Percentiles rank a stretch among this genome's conserved stretches.
Conservation (phyloP, 2,329 filamentous ascomycete species). For the Metarhizium guizhouense region DNA sequence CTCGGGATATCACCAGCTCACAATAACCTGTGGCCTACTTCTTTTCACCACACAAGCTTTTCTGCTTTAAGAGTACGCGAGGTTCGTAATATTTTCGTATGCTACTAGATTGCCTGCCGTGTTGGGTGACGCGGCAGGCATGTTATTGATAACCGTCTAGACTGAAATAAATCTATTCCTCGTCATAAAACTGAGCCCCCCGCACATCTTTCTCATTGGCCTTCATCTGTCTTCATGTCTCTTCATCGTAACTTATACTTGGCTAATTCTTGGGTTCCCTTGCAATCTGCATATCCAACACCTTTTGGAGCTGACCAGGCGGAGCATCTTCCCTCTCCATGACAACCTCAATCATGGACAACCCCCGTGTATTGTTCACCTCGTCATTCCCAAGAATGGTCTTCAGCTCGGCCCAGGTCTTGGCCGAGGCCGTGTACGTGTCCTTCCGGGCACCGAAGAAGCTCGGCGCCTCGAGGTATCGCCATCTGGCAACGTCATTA, state of each 20-base stretch:
- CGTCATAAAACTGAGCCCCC: neutral
- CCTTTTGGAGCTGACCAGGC: slow-evolving; percentile 4
- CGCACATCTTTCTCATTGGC: neutral
- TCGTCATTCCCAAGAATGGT: neutral
- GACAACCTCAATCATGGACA: slow-evolving; percentile 8
- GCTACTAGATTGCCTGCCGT: too few relatives aligned
- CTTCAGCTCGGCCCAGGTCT: slow-evolving; percentile 6
- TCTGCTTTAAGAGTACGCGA: too few relatives aligned
- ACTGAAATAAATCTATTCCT: neutral
- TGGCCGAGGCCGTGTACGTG: slow-evolving; percentile 6
- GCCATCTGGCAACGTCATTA: slow-evolving; percentile 46
- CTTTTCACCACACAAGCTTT: too few relatives aligned
- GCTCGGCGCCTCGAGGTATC: slow-evolving; percentile 36
- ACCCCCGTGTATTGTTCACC: neutral
- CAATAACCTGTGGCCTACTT: too few relatives aligned
- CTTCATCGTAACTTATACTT: neutral
- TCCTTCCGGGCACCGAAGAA: slow-evolving; percentile 34
- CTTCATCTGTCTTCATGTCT: neutral
- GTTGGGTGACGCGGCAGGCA: neutral
- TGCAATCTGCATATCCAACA: slow-evolving; percentile 5
- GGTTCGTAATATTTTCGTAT: too few relatives aligned
- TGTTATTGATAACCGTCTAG: neutral
- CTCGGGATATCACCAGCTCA: too few relatives aligned
- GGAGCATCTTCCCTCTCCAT: slow-evolving; percentile 8
- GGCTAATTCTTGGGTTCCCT: neutral